phyloP scores from a whole-genome alignment of 2,329 filamentous ascomycete genomes.

The Botrytis tulipae region DNA sequence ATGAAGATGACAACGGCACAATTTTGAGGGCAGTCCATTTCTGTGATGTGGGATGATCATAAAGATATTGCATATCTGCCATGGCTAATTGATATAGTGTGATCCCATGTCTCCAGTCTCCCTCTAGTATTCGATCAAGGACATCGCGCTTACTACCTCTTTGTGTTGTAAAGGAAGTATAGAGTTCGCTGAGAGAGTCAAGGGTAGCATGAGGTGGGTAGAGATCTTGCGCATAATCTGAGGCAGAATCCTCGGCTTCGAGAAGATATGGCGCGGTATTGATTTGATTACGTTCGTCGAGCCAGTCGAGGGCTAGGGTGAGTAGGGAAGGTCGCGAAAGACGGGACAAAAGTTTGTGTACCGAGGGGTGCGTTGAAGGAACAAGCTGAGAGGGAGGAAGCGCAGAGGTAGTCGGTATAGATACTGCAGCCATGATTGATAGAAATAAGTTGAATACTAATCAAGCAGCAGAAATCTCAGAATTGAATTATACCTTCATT shows the following conservation, averaged over 20 bases:
- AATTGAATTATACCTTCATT: neutral
- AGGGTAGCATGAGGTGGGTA: conserved; percentile 67
- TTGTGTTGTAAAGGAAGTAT: conserved; percentile 56
- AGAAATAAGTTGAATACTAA: neutral
- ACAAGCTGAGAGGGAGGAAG: conserved; percentile 71
- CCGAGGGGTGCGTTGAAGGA: conserved; percentile 60
- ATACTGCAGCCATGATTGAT: conserved; percentile 41
- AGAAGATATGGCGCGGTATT: conserved; percentile 58
- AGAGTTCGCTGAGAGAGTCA: conserved; percentile 64
- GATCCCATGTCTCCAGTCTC: conserved; percentile 66
- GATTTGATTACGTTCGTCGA: conserved; percentile 62
- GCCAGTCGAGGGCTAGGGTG: conserved; percentile 73
- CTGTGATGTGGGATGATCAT: conserved; percentile 62
- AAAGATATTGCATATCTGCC: conserved; percentile 65
- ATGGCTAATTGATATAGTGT: conserved; percentile 66
- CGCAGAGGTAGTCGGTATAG: conserved; percentile 68
- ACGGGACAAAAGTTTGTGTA: conserved; percentile 65
- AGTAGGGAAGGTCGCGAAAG: conserved; percentile 72
- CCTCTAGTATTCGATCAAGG: conserved; percentile 61
- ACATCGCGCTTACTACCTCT: conserved; percentile 64
- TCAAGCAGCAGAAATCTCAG: neutral
- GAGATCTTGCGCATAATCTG: conserved; percentile 60
- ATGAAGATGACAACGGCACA: conserved; percentile 45
- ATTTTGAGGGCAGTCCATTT: conserved; percentile 65
- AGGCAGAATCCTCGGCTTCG: conserved; percentile 45